These are phyloP conservation scores for Euphorbia celastroides DNA, from an alignment of 441 rosid species.

Conservation along the genomic window DNA sequence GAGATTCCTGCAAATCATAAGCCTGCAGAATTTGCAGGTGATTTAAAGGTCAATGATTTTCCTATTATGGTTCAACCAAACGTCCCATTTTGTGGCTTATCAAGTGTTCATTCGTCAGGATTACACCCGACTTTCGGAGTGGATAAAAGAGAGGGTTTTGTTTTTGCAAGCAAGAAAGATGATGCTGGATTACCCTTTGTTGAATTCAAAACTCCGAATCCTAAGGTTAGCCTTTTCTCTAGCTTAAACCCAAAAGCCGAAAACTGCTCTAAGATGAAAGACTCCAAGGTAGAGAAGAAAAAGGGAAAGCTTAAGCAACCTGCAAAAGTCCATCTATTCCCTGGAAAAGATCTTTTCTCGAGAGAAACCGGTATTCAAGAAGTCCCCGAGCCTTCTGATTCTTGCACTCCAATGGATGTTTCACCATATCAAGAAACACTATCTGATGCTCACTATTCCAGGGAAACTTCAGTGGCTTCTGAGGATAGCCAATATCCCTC, in stretches of 20 bases:
- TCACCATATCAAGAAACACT: constrained; percentile 62
- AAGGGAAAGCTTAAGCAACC: constrained; percentile 62
- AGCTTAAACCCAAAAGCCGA: constrained; percentile 50
- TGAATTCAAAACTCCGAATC: constrained; percentile 56
- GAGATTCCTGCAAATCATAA: constrained; percentile 21
- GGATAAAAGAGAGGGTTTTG: constrained; percentile 32
- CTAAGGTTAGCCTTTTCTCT: constrained; percentile 35
- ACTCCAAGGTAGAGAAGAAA: constrained; percentile 47
- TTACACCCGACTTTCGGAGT: constrained; percentile 23
- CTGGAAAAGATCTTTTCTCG: constrained; percentile 49
- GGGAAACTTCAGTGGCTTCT: constrained; percentile 54
- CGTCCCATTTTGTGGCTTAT: constrained; percentile 23
- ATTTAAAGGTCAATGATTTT: constrained; percentile 19
- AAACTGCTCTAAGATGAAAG: constrained; percentile 45
- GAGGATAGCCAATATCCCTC: constrained; percentile 36
- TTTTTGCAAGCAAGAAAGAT: constrained; percentile 39
- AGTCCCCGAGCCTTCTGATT: constrained; percentile 46
- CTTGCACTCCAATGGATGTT: constrained; percentile 84
- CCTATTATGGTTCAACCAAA: constrained; percentile 21
- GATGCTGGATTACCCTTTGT: constrained; percentile 26
- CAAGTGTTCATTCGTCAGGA: constrained; percentile 28
- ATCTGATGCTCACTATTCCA: constrained; percentile 33
- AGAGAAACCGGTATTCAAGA: constrained; percentile 33
- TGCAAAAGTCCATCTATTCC: constrained; percentile 42
- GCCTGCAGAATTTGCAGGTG: constrained; percentile 24